Evolutionary conservation across 176 grass and related monocot species (phyloP), one percentile per base, ranked within the genome.

Genomic region (Alopecurus myosuroides): DNA sequence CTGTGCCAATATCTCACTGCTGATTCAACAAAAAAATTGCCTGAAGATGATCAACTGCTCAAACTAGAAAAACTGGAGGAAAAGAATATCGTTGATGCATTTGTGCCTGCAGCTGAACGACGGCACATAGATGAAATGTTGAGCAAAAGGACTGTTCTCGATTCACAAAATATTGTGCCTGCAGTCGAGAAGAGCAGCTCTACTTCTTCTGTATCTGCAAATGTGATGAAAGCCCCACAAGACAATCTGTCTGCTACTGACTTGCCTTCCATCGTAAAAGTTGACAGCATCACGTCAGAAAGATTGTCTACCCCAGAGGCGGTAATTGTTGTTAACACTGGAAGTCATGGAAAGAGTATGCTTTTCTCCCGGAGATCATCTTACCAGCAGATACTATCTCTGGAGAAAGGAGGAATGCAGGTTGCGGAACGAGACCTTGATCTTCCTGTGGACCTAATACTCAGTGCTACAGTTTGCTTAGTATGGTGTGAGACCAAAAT

Each of bases 371-470:
- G 88, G 78, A 88, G 91, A 86, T 89, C 85, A 60, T 98, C 97
- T 82, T 98, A 98, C 85, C 91, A 95, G 78, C 89, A 92, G 75
- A 98, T 98, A 78, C 86, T 98, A 70, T 88, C 85, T 87, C 87
- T 94, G 83, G 97, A 98, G 88, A 98, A 92, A 90, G 81, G 67
- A 77, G 93, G 91, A 77, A 83, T 85, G n/a, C 89, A 93, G 69
- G 84, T 98, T 79, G 91, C 95, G 76, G 97, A 98, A 62, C 86
- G 97, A 87, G 97, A 95, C 60, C 22, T 95, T 53, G 87, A 94
- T 90, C 67, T 98, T 33, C 89, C 93, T 79, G 81, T 95, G 69
- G 97, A 98, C 70, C 70, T 98, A 79, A 88, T 95, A 77, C 89
- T 98, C 25, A 87, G 78, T 44, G 63, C 97, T 67, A 70, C 74